Evolutionary conservation across 371 early-diverging fungal species (phyloP).

Genomic region (Circinella minor): DNA sequence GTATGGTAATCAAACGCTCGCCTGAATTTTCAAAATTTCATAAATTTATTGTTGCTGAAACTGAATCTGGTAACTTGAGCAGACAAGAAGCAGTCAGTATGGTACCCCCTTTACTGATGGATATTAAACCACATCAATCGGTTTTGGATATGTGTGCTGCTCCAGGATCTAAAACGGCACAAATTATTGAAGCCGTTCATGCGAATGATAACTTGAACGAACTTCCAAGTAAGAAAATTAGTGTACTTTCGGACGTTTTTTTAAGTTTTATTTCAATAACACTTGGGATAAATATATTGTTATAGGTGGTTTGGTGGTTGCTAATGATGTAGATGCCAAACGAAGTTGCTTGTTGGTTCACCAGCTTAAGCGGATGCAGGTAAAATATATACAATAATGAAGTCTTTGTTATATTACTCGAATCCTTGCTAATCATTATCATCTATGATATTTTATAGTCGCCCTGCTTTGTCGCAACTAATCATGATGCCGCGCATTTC

Average conservation of each 20-base stretch:
- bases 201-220: conserved; percentile 64
- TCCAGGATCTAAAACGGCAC: conserved; percentile 92
- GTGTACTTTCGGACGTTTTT: too few species aligned
- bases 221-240: conserved; percentile 55
- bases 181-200: conserved; percentile 93
- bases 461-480: conserved; percentile 93
- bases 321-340: conserved; percentile 95
- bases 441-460: conserved; percentile 34
- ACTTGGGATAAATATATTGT: background rate
- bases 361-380: conserved; percentile 90
- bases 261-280: background rate
- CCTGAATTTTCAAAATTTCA: conserved; percentile 84
- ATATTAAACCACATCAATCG: conserved; percentile 87
- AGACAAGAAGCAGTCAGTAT: conserved; percentile 99
- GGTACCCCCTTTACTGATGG: conserved; percentile 96
- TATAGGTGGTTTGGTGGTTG: conserved; percentile 87
- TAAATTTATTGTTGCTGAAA: conserved; percentile 91
- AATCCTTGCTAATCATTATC: too few species aligned
- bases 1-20: conserved; percentile 74
- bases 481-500: conserved; percentile 95
- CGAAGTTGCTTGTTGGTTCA: conserved; percentile 95
- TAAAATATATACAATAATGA: background rate
- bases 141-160: conserved; percentile 95
- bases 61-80: conserved; percentile 95
- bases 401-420: background rate